phyloP scores from a whole-genome alignment of 2,329 filamentous ascomycete genomes.

The Leptographium lundbergii region DNA sequence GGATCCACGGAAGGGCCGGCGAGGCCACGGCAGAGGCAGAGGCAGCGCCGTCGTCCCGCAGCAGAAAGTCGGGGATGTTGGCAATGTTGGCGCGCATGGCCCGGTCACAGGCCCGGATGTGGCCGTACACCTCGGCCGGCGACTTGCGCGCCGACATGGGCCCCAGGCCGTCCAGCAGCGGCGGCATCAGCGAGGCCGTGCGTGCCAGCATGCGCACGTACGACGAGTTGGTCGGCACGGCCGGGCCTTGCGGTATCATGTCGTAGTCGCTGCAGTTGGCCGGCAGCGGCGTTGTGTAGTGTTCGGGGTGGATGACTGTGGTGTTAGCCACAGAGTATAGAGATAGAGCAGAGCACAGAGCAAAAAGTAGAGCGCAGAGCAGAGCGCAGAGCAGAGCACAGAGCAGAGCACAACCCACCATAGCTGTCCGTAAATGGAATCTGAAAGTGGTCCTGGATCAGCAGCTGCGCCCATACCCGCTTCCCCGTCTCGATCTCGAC shows the following conservation, averaged over 20 bases:
- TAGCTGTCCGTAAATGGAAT: conserved; percentile 24
- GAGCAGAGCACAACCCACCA: conserved; percentile 9
- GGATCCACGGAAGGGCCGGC: conserved; percentile 17
- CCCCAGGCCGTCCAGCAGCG: conserved; percentile 18
- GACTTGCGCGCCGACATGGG: conserved; percentile 17
- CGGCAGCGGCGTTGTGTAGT: conserved; percentile 20
- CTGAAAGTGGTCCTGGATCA: conserved; percentile 22
- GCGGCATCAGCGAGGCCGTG: conserved; percentile 18
- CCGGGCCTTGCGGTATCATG: conserved; percentile 5
- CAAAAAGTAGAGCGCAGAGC: no score
- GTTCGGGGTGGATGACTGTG: conserved; percentile 17
- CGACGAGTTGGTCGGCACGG: conserved; percentile 9
- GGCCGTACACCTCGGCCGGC: conserved; percentile 17
- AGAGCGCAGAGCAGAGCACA: no score
- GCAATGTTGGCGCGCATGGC: conserved; percentile 19
- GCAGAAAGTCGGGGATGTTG: conserved; percentile 18
- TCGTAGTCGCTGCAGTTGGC: conserved; percentile 21
- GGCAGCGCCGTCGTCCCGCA: conserved; percentile 14
- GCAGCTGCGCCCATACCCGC: conserved; percentile 22
- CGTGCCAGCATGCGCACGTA: conserved; percentile 17
- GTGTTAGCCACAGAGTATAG: not conserved
- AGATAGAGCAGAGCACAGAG: no score
- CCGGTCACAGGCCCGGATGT: conserved; percentile 18
- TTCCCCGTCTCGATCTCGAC: conserved; percentile 20
- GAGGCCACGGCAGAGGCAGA: not conserved